Evolutionary conservation across 202 grass and related monocot species (phyloP), one percentile per base, ranked within the genome.

Genomic region (Digitaria exilis): DNA sequence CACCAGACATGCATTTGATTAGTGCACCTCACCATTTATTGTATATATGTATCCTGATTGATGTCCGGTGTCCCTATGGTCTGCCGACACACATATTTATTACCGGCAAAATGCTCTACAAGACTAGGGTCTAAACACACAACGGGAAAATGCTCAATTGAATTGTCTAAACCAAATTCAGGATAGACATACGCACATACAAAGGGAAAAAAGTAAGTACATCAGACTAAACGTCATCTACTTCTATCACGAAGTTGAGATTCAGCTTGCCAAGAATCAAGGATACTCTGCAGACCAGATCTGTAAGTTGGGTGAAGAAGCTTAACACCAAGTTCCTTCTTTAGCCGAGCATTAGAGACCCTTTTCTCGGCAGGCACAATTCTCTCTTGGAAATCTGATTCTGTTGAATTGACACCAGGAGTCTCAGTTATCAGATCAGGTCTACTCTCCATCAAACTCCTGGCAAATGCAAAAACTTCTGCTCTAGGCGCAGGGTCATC

Each of bases 381-480:
- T 39, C 21, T 48, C 8, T 57, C 71, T 37, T 49, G 32, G 15
- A 32, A 39, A 69, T 61, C 56, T 46, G 30, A 26, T 48, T 76
- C 74, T 46, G 49, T 30, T 30, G 83, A 66, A 51, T 13, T 66
- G 35, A n/a, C 15, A 68, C 66, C 46, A 48, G 18, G 48, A 0
- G 76, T 39, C 19, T 91, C 51, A 15, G 8, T 49, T 31, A 43
- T 64, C 18, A 87, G 25, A 46, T 85, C 77, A 71, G 92, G 90
- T 64, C 32, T 93, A 57, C 60, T 71, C 66, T 86, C 73, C 51
- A 94, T 87, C 74, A 97, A 84, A 22, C 71, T 89, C 82, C 30
- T 63, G 31, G 90, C 95, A 87, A 91, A 98, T 25, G 86, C 76
- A 74, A 98, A 98, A 73, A 95, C 92, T 66, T 98, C 85, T 49